phyloP scores from a whole-genome alignment of 805 yeast genomes.

The Myxozyma geophila region DNA sequence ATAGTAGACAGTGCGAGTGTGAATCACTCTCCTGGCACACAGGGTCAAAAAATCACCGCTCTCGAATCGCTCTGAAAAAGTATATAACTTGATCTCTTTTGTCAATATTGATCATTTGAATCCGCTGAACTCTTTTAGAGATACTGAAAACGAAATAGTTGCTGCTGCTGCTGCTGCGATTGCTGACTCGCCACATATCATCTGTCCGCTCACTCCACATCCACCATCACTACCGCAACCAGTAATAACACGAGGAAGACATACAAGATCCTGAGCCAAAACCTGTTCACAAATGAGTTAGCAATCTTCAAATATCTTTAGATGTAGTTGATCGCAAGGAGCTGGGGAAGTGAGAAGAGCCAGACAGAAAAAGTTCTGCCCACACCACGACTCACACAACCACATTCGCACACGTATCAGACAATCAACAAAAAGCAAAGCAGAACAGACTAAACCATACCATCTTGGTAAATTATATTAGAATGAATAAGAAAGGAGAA shows the following conservation, averaged over 20 bases:
- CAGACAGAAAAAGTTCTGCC: constrained; percentile 1
- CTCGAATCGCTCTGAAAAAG: no score
- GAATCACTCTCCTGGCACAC: no score
- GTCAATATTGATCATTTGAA: no score
- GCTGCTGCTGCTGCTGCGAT: no score
- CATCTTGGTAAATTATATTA: constrained; percentile 22
- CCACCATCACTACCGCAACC: not conserved
- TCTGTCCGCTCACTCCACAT: not conserved
- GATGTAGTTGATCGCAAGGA: not conserved
- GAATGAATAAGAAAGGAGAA: constrained; percentile 2
- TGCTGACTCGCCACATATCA: constrained; percentile 4
- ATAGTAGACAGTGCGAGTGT: no score
- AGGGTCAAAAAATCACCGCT: no score
- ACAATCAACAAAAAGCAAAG: not conserved
- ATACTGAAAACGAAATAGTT: no score
- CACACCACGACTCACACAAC: not conserved
- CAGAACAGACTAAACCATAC: constrained; percentile 14
- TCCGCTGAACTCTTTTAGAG: not conserved
- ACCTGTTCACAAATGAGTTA: constrained; percentile 31
- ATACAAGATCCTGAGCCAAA: constrained; percentile 42
- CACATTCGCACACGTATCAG: not conserved
- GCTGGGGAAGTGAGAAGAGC: not conserved
- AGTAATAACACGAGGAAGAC: constrained; percentile 4
- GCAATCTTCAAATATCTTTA: constrained; percentile 12
- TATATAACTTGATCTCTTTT: no score